These are phyloP conservation scores for Albugo laibachii DNA, from an alignment of 352 stramenopile genomes.

Conservation along the genomic window DNA sequence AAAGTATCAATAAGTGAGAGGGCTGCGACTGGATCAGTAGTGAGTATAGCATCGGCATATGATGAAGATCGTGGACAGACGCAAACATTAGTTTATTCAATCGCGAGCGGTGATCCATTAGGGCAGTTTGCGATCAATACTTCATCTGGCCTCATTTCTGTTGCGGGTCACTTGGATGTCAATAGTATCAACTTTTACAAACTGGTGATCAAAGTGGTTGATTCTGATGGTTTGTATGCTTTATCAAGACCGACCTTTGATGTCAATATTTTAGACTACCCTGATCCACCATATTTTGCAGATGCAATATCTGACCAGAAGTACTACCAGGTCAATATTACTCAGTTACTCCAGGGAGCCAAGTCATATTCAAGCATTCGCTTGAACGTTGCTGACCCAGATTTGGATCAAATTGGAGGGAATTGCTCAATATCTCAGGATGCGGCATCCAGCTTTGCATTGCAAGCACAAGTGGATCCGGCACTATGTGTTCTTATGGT, in stretches of 20 bases:
- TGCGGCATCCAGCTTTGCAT: constrained; percentile 13
- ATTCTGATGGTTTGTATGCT: constrained; percentile 15
- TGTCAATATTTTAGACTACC: constrained; percentile 18
- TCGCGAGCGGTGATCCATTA: constrained; percentile 23
- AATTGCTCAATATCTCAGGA: constrained; percentile 16
- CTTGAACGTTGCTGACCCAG: constrained; percentile 19
- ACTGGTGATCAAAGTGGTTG: constrained; percentile 20
- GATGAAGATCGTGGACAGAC: constrained; percentile 30
- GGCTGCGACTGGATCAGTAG: neutral
- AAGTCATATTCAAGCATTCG: constrained; percentile 14
- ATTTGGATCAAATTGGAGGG: constrained; percentile 21
- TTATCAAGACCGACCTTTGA: constrained; percentile 16
- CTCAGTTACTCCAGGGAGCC: constrained; percentile 18
- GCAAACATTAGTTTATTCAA: constrained; percentile 17
- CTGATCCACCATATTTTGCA: constrained; percentile 24
- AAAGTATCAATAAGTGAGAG: constrained; percentile 8
- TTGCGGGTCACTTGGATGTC: constrained; percentile 15
- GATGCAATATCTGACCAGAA: constrained; percentile 11
- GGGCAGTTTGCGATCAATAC: constrained; percentile 20
- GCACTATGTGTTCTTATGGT: constrained; percentile 11
- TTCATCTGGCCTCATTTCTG: constrained; percentile 13
- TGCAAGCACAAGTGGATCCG: constrained; percentile 10
- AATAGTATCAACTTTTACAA: constrained; percentile 14
- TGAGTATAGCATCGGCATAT: constrained; percentile 14
- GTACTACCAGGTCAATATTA: constrained; percentile 22